Conservation (phyloP, 192 early-diverging fungal species). For the Piromyces finnis region DNA sequence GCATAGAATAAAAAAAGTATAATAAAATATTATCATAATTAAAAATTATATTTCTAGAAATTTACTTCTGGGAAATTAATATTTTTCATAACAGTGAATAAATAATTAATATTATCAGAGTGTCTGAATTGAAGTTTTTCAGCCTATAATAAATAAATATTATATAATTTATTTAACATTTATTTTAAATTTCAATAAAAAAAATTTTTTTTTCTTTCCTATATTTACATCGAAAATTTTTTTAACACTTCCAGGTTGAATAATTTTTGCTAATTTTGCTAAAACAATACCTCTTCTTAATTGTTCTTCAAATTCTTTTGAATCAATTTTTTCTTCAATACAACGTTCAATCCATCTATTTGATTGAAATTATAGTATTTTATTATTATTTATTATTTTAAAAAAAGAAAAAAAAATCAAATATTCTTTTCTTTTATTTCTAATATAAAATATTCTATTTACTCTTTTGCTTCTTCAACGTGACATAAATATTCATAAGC, state of each 20-base stretch:
- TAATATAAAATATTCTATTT: neutral
- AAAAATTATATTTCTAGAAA: no score
- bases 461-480: constrained; percentile 98
- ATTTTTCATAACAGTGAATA: constrained; percentile 59
- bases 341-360: constrained; percentile 88
- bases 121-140: constrained; percentile 72
- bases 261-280: constrained; percentile 70
- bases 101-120: constrained; percentile 95
- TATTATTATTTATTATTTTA: no score
- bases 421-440: no score
- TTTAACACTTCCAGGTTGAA: constrained; percentile 65
- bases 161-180: no score
- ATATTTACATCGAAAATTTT: constrained; percentile 55
- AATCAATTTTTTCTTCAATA: constrained; percentile 60
- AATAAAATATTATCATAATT: neutral
- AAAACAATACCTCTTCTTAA: constrained; percentile 83
- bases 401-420: no score
- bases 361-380: neutral
- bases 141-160: neutral
- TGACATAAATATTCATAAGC: constrained; percentile 99
- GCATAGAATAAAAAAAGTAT: neutral
- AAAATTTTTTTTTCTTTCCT: no score
- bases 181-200: no score
- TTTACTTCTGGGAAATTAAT: constrained; percentile 68
- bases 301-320: constrained; percentile 66